Evolutionary conservation across 192 early-diverging fungal genomes (phyloP).

Genomic region (Podila epigama): DNA sequence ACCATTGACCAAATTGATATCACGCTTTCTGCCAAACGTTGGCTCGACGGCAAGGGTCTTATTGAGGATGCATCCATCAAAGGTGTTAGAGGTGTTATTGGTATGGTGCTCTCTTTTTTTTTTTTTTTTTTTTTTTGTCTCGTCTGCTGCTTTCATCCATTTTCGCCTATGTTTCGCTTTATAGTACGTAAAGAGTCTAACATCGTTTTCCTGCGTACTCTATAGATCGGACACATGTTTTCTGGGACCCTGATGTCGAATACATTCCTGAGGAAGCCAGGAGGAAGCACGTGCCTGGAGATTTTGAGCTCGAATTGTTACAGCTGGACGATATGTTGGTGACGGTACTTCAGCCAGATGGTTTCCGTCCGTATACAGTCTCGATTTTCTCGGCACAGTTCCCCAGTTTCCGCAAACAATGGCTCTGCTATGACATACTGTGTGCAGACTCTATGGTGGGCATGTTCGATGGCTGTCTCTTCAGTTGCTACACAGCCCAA

Average conservation of each 20-base stretch:
- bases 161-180: neutral
- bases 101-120: constrained; percentile 22
- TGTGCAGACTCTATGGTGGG: constrained; percentile 90
- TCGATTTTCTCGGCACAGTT: constrained; percentile 88
- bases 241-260: constrained; percentile 70
- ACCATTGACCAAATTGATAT: constrained; percentile 83
- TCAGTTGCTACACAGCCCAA: constrained; percentile 91
- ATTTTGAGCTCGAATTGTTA: constrained; percentile 87
- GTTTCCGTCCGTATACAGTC: constrained; percentile 87
- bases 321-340: constrained; percentile 88
- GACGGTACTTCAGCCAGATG: constrained; percentile 82
- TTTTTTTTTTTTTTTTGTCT: neutral
- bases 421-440: constrained; percentile 90
- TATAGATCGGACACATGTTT: constrained; percentile 79
- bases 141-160: neutral
- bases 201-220: neutral
- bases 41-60: constrained; percentile 87
- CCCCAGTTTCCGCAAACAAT: constrained; percentile 87
- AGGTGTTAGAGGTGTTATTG: constrained; percentile 87
- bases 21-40: constrained; percentile 84
- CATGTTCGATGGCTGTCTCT: constrained; percentile 94
- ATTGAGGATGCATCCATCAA: constrained; percentile 84
- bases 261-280: constrained; percentile 69
- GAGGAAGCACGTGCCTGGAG: constrained; percentile 69
- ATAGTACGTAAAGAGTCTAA: neutral